Evolutionary conservation across 179 eudicot genomes (phyloP), one percentile per base, ranked within the genome.

Genomic region (Sideroxylon spinosum): DNA sequence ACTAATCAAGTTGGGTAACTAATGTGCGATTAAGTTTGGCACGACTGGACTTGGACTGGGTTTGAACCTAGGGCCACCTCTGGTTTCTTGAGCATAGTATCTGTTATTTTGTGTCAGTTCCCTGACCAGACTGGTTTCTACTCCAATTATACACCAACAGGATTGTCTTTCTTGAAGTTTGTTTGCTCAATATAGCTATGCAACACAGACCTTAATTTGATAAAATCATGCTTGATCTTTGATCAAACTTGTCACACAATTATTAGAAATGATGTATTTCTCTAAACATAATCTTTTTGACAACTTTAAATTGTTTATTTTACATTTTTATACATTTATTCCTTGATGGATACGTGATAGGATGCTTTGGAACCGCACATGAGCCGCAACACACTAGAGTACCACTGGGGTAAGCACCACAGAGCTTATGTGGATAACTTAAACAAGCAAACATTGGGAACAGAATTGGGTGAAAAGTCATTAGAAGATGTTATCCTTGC

Each of bases 331-430:
- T 72, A 49, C 22, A 19, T 26, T 52, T 23, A 37, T 56, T 74
- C 37, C 63, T 80, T 49, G 48, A 75, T 75, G 63, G 65, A 50
- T 57, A 75, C 22, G 4, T 70, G 60, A 48, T 82, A 95, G 99
- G 86, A 90, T 86, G 95, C 95, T 52, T 75, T 95, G 91, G 99
- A 95, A 84, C 99, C 99, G 68, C 92, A 91, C 82, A 95, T 95
- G 98, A 95, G 95, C 88, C 86, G 90, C 55, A 77, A 86, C 46
- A 93, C 97, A 56, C 81, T 95, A 73, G 98, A 93, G 71, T 95
- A 81, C 81, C 98, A 93, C 75, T 95, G 98, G 98, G 98, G 98
- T 6, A 93, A 87, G 85, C 98, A 93, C 86, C 98, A 95, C 74
- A 86, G 89, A 78, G 85, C 89, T 71, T 95, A 95, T 78, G 98